phyloP scores from a whole-genome alignment of 2,329 filamentous ascomycete species.

The Chaetothyriales sp. region DNA sequence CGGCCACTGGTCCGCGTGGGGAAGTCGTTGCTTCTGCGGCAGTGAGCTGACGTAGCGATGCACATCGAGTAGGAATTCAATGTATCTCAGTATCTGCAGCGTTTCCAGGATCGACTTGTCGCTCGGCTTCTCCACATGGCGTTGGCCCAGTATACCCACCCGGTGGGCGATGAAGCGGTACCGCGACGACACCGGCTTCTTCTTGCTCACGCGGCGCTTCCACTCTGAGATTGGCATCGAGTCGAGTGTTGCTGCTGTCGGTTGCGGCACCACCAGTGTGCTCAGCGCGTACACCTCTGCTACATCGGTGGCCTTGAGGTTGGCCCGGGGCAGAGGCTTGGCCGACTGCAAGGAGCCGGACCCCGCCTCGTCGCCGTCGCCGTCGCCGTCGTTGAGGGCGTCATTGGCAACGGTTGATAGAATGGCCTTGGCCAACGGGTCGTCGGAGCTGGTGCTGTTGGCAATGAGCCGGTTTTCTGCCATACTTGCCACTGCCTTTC shows the following conservation, averaged over 20 bases:
- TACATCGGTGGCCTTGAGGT: constrained; percentile 31
- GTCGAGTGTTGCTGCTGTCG: constrained; percentile 28
- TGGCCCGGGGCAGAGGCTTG: constrained; percentile 32
- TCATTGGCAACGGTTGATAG: constrained; percentile 28
- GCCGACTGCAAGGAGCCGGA: constrained; percentile 28
- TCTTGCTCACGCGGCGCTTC: constrained; percentile 26
- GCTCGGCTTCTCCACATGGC: constrained; percentile 24
- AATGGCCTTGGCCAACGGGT: constrained; percentile 30
- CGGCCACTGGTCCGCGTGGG: constrained; percentile 14
- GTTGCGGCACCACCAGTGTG: constrained; percentile 27
- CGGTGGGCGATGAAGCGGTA: constrained; percentile 33
- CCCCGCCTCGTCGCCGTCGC: constrained; percentile 15
- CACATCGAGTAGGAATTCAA: constrained; percentile 32
- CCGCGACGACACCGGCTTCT: constrained; percentile 24
- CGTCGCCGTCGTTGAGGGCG: constrained; percentile 5
- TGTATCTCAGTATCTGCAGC: constrained; percentile 32
- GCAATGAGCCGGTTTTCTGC: constrained; percentile 36
- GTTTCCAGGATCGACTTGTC: constrained; percentile 10
- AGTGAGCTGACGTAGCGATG: constrained; percentile 26
- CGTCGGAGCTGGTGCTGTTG: constrained; percentile 24
- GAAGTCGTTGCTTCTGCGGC: constrained; percentile 22
- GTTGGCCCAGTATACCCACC: constrained; percentile 27
- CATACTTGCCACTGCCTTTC: constrained; percentile 34
- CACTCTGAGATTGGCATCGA: constrained; percentile 32
- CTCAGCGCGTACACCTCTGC: constrained; percentile 34